Evolutionary conservation across 2,329 filamentous ascomycete species (phyloP).

Genomic region (Epichloe baconii): DNA sequence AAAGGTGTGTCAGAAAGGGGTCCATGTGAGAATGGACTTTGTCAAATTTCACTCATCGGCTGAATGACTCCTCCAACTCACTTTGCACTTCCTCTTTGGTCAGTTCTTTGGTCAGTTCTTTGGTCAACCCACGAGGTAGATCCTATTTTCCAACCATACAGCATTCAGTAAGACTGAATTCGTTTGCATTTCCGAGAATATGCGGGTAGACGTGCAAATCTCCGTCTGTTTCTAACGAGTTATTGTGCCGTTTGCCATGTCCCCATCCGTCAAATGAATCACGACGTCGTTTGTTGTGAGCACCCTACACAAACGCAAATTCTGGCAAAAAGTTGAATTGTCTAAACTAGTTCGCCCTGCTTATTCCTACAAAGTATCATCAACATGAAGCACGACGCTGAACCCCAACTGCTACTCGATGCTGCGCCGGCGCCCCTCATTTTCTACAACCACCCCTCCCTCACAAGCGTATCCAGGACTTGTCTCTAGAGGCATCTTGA

Average conservation of each 20-base stretch:
- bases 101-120: fast-evolving
- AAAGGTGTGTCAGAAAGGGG: too few species aligned
- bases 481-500: background rate
- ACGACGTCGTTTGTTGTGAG: too few species aligned
- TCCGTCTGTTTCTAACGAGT: background rate
- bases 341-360: background rate
- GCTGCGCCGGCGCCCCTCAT: background rate
- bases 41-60: too few species aligned
- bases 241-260: background rate
- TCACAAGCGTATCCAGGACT: background rate
- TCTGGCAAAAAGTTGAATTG: background rate
- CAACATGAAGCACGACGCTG: background rate
- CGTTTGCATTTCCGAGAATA: too few species aligned
- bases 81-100: too few species aligned
- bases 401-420: background rate
- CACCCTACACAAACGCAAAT: background rate
- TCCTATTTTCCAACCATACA: too few species aligned
- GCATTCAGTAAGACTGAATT: too few species aligned
- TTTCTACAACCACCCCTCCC: background rate
- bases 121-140: too few species aligned
- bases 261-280: too few species aligned
- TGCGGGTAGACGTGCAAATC: too few species aligned
- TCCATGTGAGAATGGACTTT: too few species aligned
- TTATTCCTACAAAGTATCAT: background rate
- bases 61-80: too few species aligned